A percentile compares a stretch with the other conserved stretches of the same genome.
These are phyloP conservation scores for Penicillium parvum DNA, from an alignment of 495 filamentous ascomycete species.

Conservation along the genomic window DNA sequence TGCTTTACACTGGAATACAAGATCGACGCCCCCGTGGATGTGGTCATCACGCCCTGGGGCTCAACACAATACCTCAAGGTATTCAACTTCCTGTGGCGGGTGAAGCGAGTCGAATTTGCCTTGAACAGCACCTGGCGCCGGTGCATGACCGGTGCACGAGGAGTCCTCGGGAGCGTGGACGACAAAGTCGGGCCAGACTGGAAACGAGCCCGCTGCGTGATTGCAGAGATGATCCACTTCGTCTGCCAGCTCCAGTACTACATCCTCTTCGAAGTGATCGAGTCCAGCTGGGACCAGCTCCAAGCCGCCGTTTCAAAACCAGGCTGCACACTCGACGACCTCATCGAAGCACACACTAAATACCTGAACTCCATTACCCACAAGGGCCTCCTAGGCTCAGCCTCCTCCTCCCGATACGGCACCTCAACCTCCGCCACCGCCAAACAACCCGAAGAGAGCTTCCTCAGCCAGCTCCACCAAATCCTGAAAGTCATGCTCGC, in stretches of 20 bases:
- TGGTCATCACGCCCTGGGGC: slow-evolving; percentile 92
- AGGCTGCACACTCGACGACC: slow-evolving; percentile 85
- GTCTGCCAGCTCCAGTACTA: slow-evolving; percentile 97
- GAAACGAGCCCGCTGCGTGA: slow-evolving; percentile 80
- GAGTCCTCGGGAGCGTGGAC: slow-evolving; percentile 79
- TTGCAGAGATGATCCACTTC: slow-evolving; percentile 98
- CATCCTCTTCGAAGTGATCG: slow-evolving; percentile 97
- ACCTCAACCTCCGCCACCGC: slow-evolving; percentile 39
- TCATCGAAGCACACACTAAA: slow-evolving; percentile 84
- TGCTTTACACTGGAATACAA: slow-evolving; percentile 99
- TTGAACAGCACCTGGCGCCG: slow-evolving; percentile 88
- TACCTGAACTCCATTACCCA: slow-evolving; percentile 94
- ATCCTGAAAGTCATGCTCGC: slow-evolving; percentile 91
- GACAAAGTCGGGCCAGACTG: slow-evolving; percentile 75
- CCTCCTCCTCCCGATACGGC: slow-evolving; percentile 37
- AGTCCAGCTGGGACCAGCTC: slow-evolving; percentile 85
- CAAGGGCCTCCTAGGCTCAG: slow-evolving; percentile 85
- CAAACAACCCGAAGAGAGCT: slow-evolving; percentile 67
- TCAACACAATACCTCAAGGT: slow-evolving; percentile 96
- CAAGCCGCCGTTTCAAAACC: slow-evolving; percentile 74
- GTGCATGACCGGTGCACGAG: slow-evolving; percentile 91
- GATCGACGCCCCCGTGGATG: slow-evolving; percentile 94
- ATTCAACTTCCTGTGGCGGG: slow-evolving; percentile 98
- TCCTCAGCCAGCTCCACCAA: slow-evolving; percentile 85
- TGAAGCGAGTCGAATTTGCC: slow-evolving; percentile 96